Base-by-base conservation (phyloP, 805 yeast species). In the Suhomyces sp. region DNA sequence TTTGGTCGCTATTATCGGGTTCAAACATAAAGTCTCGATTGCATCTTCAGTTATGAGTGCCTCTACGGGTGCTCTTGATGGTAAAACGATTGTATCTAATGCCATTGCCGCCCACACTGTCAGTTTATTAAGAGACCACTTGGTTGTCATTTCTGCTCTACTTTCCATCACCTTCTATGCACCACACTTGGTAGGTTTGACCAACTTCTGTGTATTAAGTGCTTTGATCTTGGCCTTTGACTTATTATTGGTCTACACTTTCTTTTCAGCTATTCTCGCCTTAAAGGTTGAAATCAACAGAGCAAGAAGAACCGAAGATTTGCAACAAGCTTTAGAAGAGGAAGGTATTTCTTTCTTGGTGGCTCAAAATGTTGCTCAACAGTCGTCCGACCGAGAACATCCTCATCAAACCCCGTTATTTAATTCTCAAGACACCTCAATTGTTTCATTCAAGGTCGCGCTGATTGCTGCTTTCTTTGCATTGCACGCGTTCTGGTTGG, bases 1-100 rank as follows among this genome's bases (percentile, higher is more conserved):
- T 60, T 74, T 91, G 53, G 95, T 91, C 15, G 88, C 95, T 14
- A 81, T 88, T 4, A 78, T 91, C 53, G 98, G 98, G 2, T 91
- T 91, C 63, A 88, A 87, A 56, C 84, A 86, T 57, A 88, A 90
- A 52, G 76, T 87, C 13, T 69, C 77, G 9, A 72, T 88, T 44
- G 83, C 96, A 1, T 64, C 74, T 14, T 74, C 76, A 29, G 80
- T 82, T 16, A 52, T 76, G 48, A 55, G 60, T 26, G 55, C 52
- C 37, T 51, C 60, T 36, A 48, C 63, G 30, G 44, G 63, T 5
- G 39, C 46, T 40, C 31, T 54, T 6, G 76, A 75, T 24, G 76
- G 65, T 19, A 63, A 57, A 33, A 61, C 68, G 11, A 61, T 68
- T 20, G 71, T 72, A 18, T 60, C 72, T 16, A 52, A 59, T 38